Evolutionary conservation across 352 stramenopile species (phyloP).

Genomic region (Globisporangium spiculum): DNA sequence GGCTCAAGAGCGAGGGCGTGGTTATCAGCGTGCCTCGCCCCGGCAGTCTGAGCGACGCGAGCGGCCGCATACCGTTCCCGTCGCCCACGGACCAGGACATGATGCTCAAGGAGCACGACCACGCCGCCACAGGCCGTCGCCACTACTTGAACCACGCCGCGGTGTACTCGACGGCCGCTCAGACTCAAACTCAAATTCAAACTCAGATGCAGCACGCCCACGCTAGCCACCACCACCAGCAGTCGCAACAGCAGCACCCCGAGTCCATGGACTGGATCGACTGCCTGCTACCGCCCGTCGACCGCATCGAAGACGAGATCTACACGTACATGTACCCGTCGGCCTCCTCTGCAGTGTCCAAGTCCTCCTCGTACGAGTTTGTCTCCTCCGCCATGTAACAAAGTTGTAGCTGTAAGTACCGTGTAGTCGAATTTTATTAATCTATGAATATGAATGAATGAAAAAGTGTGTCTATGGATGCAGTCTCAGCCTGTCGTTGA

Average conservation of each 20-base stretch:
- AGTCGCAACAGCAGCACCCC: conserved; percentile 16
- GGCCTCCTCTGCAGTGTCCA: conserved; percentile 15
- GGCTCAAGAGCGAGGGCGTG: conserved; percentile 20
- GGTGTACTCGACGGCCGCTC: not conserved
- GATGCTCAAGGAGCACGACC: conserved; percentile 38
- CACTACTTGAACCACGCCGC: conserved; percentile 10
- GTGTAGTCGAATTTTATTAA: not conserved
- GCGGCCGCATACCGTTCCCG: conserved; percentile 20
- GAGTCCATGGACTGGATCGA: conserved; percentile 62
- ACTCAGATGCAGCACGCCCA: not conserved
- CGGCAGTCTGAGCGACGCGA: conserved; percentile 11
- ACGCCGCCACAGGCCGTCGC: conserved; percentile 19
- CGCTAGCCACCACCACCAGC: not conserved
- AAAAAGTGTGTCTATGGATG: too few species aligned
- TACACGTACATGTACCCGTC: conserved; percentile 44
- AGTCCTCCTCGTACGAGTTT: conserved; percentile 29
- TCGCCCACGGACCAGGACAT: conserved; percentile 22
- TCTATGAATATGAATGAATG: not conserved
- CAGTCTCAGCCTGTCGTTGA: too few species aligned
- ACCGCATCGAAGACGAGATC: conserved; percentile 32
- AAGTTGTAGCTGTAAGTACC: not conserved
- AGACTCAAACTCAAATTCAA: not conserved
- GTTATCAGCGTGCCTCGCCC: conserved; percentile 29
- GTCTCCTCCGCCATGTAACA: conserved; percentile 25
- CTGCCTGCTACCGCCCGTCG: conserved; percentile 37